Evolutionary conservation across 345 rosid genomes (phyloP).

Genomic region (Sonneratia alba): DNA sequence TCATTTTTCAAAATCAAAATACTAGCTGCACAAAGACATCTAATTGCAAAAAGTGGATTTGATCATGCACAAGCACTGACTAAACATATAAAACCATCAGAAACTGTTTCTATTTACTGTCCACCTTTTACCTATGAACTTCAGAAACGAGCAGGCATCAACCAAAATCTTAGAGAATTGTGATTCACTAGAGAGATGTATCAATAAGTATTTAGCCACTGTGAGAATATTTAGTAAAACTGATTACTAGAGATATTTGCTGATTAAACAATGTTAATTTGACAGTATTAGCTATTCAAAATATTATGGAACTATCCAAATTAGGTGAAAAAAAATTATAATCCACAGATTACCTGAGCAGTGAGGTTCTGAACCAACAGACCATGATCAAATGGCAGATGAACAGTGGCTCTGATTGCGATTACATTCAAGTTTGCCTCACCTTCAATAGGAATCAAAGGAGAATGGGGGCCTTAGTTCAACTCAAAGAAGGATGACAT

Average conservation of each 20-base stretch:
- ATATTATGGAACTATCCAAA: background rate
- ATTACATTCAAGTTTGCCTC: slow-evolving; percentile 48
- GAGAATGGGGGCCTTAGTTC: background rate
- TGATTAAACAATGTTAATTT: background rate
- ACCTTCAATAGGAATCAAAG: slow-evolving; percentile 30
- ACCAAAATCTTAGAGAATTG: background rate
- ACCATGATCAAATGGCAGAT: slow-evolving; percentile 67
- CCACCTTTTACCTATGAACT: background rate
- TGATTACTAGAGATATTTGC: background rate
- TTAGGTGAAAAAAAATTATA: background rate
- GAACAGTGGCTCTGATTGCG: slow-evolving; percentile 70
- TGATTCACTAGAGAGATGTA: background rate
- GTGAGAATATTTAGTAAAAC: background rate
- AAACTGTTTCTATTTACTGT: background rate
- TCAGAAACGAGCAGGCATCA: background rate
- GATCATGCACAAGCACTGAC: background rate
- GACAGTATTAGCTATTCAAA: background rate
- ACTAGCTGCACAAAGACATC: background rate
- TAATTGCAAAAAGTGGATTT: background rate
- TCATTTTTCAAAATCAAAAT: background rate
- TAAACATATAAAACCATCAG: background rate
- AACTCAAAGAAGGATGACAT: background rate
- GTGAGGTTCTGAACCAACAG: slow-evolving; percentile 79
- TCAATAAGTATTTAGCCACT: background rate
- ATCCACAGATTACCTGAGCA: slow-evolving; percentile 3